A percentile compares a stretch with the other conserved stretches of the same genome.
Evolutionary conservation across 495 filamentous ascomycete genomes (phyloP).

Genomic region (Penicillium coffeae): DNA sequence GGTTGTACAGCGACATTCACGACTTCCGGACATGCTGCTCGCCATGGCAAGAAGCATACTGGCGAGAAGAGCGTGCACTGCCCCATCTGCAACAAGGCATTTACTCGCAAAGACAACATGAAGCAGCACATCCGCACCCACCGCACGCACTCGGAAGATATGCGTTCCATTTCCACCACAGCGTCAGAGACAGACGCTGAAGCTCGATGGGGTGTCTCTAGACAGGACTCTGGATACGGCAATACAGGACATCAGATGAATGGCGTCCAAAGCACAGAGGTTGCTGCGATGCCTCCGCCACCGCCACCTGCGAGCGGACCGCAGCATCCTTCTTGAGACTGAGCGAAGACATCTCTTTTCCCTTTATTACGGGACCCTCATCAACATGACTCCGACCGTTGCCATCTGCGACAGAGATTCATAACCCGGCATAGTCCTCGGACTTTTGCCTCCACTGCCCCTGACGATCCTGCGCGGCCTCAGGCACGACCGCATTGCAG

Average conservation of each 20-base stretch:
- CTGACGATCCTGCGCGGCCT: not conserved
- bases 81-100: slow-evolving; percentile 86
- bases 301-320: not conserved
- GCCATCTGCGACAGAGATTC: not conserved
- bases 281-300: slow-evolving; percentile 7
- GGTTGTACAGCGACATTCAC: slow-evolving; percentile 82
- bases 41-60: slow-evolving; percentile 94
- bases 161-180: slow-evolving; percentile 16
- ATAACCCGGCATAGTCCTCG: not conserved
- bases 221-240: slow-evolving; percentile 12
- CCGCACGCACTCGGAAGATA: slow-evolving; percentile 39
- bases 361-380: no score
- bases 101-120: slow-evolving; percentile 97
- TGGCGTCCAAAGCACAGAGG: slow-evolving; percentile 20
- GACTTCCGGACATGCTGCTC: slow-evolving; percentile 92
- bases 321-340: slow-evolving; percentile 9
- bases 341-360: no score
- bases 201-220: slow-evolving; percentile 12
- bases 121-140: slow-evolving; percentile 95
- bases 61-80: slow-evolving; percentile 91
- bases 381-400: not conserved
- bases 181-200: slow-evolving; percentile 27
- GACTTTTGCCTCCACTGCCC: not conserved
- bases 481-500: no score
- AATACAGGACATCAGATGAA: slow-evolving; percentile 23